Evolutionary conservation across 2,329 filamentous ascomycete genomes (phyloP), one percentile per base, ranked within the genome.

Genomic region (Aschersonia sp.): DNA sequence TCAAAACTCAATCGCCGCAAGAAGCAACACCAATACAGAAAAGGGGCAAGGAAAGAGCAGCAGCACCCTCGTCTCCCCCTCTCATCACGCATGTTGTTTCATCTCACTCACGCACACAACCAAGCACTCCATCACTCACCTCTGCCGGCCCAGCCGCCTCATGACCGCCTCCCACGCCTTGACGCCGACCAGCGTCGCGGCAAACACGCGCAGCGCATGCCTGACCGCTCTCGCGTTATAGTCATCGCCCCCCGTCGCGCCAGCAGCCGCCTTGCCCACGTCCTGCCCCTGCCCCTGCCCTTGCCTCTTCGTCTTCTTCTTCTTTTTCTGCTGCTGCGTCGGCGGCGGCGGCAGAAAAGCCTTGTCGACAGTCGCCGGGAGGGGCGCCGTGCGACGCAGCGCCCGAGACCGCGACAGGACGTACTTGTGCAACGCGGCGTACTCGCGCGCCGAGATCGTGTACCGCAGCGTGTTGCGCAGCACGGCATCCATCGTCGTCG

Each of bases 401-500:
- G 74, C 61, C 46, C 71, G 72, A 43, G 85, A 83, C 44, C 83
- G 79, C 51, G 85, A 87, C 45, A 92, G 73, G 47, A 94, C 75
- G 59, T 89, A 88, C 58, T 83, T 82, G 64, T 95, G 87, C 14
- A 95, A 76, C 1, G 83, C 70, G 54, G 86, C 82, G 65, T 95
- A 95, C 63, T 95, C 89, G 62, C 83, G 80, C 41, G 87, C 81
- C 6, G 80, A 83, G 60, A 89, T 87, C 49, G 85, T 92, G 66
- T 95, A 89, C 54, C 88, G 83, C 50, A 95, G 73, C 42, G 87
- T 82, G 63, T 92, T 94, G 64, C 86, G 85, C 48, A 94, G 73
- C 52, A 94, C 74, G 5, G 85, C 83, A 54, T 90, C 22, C 22
- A 22, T 22, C 22, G 22, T 22, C 22, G 22, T 22, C 22, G 22